A percentile compares a stretch with the other conserved stretches of the same genome.
phyloP scores from a whole-genome alignment of 495 filamentous ascomycete species.

The Beverwykella pulmonaria region DNA sequence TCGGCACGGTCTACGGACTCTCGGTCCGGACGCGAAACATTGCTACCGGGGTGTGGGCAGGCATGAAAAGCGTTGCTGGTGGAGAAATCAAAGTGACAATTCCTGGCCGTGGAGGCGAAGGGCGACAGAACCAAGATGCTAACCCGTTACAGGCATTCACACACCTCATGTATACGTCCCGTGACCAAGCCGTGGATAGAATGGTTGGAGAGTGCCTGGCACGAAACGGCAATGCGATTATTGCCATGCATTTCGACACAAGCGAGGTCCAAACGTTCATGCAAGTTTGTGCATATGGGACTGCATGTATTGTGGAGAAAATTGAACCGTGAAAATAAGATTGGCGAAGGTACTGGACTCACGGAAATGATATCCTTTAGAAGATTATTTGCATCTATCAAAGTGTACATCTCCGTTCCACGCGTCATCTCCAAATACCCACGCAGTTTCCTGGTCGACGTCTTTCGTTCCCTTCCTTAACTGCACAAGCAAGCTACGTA shows the following conservation, averaged over 20 bases:
- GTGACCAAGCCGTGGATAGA: conserved; percentile 59
- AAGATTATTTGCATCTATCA: no score
- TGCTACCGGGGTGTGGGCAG: conserved; percentile 51
- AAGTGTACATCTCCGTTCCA: no score
- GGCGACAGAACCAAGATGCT: neutral
- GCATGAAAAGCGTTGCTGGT: conserved; percentile 56
- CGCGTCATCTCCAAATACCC: no score
- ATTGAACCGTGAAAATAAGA: conserved; percentile 38
- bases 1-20: conserved; percentile 62
- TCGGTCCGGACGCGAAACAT: conserved; percentile 61
- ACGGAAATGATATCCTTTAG: no score
- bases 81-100: conserved; percentile 52
- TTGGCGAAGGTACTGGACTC: no score
- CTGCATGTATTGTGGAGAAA: conserved; percentile 58
- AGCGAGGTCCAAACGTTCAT: conserved; percentile 51
- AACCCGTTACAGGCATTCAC: conserved; percentile 53
- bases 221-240: conserved; percentile 62
- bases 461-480: no score
- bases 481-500: no score
- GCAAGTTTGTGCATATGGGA: conserved; percentile 64
- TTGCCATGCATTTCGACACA: conserved; percentile 60
- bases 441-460: no score
- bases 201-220: conserved; percentile 59
- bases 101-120: neutral
- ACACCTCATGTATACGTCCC: conserved; percentile 57